Evolutionary conservation across 768 basidiomycete species (phyloP), one percentile per base, ranked within the genome.

Genomic region (Megacollybia marginata): DNA sequence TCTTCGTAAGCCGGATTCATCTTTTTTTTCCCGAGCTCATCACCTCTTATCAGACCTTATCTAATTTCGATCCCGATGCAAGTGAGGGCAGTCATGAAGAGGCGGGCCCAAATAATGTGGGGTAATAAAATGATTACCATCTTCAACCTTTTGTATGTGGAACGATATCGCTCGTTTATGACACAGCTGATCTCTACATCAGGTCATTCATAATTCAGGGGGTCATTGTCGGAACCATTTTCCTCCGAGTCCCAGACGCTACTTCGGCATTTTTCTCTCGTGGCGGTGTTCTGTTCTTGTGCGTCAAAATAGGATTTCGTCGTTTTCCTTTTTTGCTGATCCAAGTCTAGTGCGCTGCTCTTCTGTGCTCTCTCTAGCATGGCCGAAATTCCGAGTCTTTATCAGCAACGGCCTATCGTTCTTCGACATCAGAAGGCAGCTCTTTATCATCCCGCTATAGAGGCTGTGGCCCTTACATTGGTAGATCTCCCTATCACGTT

Each of bases 211-310:
- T 80, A 31, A 67, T 81, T 54, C 73, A 76, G 55, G 69, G 65
- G 23, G 49, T 74, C 8, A 72, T 76, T 55, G 72, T 83, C 46
- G 85, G 86, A 23, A 80, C 79, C 0, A 75, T 86, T 28, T 91
- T 86, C 70, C 69, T 79, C 50, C 68, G 73, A 9, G 65, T 81
- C 33, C 69, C 76, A 0, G 67, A 77, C 13, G 66, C 68, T 9
- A 86, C 87, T 0, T 62, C 69, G 12, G 79, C 78, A 10, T 83
- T 77, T 59, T 89, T 86, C 70, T 81, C 83, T n/a, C 78, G 88
- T 16, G 87, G 86, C 36, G 82, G 88, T 65, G 72, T 85, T 19
- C 68, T 92, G 16, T 90, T 86, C 75, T 88, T 89, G 76, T 83
- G 60, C 33, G 78, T 65, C 23, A 32, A 23, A n/a, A n/a, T n/a